phyloP scores from a whole-genome alignment of 805 yeast species.

The Brettanomyces sp. region DNA sequence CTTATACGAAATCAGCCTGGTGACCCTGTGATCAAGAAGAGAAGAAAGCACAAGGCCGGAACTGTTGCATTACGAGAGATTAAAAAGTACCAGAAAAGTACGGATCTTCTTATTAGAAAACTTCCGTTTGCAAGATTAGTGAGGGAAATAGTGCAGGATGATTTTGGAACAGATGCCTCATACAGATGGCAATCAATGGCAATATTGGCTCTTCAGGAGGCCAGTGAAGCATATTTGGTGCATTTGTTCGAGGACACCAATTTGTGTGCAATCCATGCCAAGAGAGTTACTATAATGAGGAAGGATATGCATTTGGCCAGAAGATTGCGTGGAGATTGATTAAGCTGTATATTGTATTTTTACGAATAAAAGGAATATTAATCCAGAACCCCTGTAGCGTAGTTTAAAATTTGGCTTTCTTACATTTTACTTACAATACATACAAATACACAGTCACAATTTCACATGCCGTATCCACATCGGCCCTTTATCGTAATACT shows the following conservation, averaged over 20 bases:
- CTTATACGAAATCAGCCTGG: conserved; percentile 44
- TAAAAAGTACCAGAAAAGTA: conserved; percentile 54
- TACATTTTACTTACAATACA: too few relatives aligned
- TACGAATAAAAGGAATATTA: background rate
- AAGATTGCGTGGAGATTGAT: conserved; percentile 50
- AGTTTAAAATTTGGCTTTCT: too few relatives aligned
- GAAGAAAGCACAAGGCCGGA: conserved; percentile 49
- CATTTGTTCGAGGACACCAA: conserved; percentile 72
- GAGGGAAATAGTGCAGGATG: conserved; percentile 60
- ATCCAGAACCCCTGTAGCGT: too few relatives aligned
- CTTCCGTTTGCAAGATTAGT: conserved; percentile 73
- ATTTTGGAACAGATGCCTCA: conserved; percentile 43
- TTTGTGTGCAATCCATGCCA: conserved; percentile 69
- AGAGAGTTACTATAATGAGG: conserved; percentile 78
- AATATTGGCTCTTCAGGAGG: conserved; percentile 69
- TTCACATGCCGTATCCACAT: conserved; percentile 56
- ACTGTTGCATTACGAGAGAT: conserved; percentile 61
- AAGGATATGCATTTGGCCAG: conserved; percentile 76
- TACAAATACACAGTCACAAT: conserved; percentile 10
- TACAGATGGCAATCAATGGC: conserved; percentile 77
- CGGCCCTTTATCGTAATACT: conserved; percentile 76
- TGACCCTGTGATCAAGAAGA: conserved; percentile 32
- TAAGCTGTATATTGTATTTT: background rate
- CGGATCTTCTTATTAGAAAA: conserved; percentile 59
- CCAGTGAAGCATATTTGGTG: conserved; percentile 68